Evolutionary conservation across 129 eudicot genomes (phyloP), one percentile per base, ranked within the genome.

Genomic region (Kitagawia praeruptora): DNA sequence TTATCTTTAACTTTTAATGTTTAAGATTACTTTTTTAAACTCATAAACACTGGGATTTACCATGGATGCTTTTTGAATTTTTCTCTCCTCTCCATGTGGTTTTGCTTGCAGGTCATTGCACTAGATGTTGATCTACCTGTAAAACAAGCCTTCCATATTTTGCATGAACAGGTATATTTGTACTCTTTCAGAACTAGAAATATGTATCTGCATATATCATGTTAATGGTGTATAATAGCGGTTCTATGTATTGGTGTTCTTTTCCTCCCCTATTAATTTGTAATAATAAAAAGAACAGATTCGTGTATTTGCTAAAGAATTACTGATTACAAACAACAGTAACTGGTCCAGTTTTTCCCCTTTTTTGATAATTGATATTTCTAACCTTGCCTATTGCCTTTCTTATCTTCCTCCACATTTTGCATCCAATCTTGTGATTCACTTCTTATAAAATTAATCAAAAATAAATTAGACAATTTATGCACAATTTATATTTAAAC

Each of bases 141-240:
- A 81, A 91, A 93, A 83, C 98, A 93, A 85, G 97, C 98, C 16
- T 91, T 93, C 82, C 98, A 93, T 84, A 93, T 93, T 78, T 87
- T 93, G 77, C 89, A 89, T 80, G 98, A 93, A 83, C 98, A 93
- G 98, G 98, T 93, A 87, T 69, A 14, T 69, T 31, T n/a, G 48
- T 80, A 40, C 71, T 31, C 21, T 47, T 61, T 77, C 56, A 49
- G 14, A 25, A 58, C 31, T 58, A 11, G 4, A 56, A 56, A n/a
- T 8, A 58, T 8, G 34, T 58, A n/a, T n/a, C 34, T 58, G 67
- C 67, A 58, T 58, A n/a, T 58, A 58, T 8, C 15, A 58, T 23
- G 67, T n/a, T 2, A 58, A n/a, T 5, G 31, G 34, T 3, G 9
- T 7, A 58, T 31, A 9, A 58, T n/a, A 58, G 67, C 25, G 34